These are phyloP conservation scores for Arachnomyces sp. DNA, from an alignment of 2,329 filamentous ascomycete species.

Conservation along the genomic window DNA sequence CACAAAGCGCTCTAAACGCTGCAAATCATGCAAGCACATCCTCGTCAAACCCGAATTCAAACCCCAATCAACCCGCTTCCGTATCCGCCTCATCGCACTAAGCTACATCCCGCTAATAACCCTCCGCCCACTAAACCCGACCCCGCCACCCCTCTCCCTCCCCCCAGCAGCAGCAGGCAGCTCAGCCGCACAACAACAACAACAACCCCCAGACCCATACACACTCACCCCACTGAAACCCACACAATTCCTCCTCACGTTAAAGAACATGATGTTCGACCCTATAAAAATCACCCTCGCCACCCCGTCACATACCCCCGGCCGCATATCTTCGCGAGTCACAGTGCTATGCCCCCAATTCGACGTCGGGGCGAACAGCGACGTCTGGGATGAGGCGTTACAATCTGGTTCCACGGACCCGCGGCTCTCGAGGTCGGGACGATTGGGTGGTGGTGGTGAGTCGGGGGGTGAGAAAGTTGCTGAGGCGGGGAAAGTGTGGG, in stretches of 20 bases:
- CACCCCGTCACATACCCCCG: slow-evolving; percentile 70
- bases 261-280: slow-evolving; percentile 93
- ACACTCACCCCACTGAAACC: slow-evolving; percentile 43
- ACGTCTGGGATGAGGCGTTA: slow-evolving; percentile 85
- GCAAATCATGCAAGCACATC: slow-evolving; percentile 85
- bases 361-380: slow-evolving; percentile 88
- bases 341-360: slow-evolving; percentile 93
- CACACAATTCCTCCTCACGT: slow-evolving; percentile 75
- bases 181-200: slow-evolving; percentile 12
- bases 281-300: slow-evolving; percentile 78
- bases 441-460: slow-evolving; percentile 28
- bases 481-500: slow-evolving; percentile 94
- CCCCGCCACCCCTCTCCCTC: slow-evolving; percentile 14
- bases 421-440: slow-evolving; percentile 35
- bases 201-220: slow-evolving; percentile 25
- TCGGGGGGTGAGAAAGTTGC: slow-evolving; percentile 42
- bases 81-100: slow-evolving; percentile 80
- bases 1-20: slow-evolving; percentile 90
- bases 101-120: slow-evolving; percentile 80
- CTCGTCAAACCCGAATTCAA: slow-evolving; percentile 91
- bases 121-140: slow-evolving; percentile 51
- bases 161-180: slow-evolving; percentile 20
- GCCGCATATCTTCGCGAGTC: slow-evolving; percentile 66
- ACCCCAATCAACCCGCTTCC: slow-evolving; percentile 78
- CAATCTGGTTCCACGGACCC: slow-evolving; percentile 38